These are phyloP conservation scores for Dalbergia cultrata DNA, from an alignment of 306 rosid genomes.

Conservation along the genomic window DNA sequence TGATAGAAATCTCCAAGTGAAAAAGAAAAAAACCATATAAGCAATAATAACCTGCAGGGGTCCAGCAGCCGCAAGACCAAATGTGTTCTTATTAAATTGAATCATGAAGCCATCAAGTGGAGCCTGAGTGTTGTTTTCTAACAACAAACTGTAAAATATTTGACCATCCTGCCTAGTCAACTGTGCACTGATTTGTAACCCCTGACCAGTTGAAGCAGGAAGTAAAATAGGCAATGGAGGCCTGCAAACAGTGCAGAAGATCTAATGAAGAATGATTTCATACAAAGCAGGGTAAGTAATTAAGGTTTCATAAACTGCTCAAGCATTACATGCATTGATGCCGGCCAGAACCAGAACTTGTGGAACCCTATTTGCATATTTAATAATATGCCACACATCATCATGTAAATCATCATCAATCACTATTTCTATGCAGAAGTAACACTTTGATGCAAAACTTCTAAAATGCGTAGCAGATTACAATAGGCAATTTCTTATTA, in stretches of 20 bases:
- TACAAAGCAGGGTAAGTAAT: constrained; percentile 26
- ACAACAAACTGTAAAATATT: constrained; percentile 81
- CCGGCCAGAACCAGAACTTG: constrained; percentile 24
- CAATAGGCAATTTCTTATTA: constrained; percentile 30
- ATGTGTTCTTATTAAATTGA: constrained; percentile 95
- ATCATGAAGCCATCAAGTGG: constrained; percentile 97
- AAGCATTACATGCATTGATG: constrained; percentile 16
- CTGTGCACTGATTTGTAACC: constrained; percentile 97
- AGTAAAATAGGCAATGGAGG: constrained; percentile 86
- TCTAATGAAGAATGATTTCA: constrained; percentile 41
- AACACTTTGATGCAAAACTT: constrained; percentile 24
- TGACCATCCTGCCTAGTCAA: constrained; percentile 80
- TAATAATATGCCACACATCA: not conserved
- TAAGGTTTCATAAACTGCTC: constrained; percentile 29
- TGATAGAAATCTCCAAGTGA: constrained; percentile 23
- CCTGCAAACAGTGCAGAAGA: constrained; percentile 61
- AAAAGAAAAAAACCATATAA: not conserved
- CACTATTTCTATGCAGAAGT: constrained; percentile 9
- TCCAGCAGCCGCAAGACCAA: constrained; percentile 97
- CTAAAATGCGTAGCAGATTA: constrained; percentile 34
- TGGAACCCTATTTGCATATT: constrained; percentile 4
- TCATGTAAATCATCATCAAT: constrained; percentile 4
- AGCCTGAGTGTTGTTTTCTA: constrained; percentile 84
- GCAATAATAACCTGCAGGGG: constrained; percentile 75
- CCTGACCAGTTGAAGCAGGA: constrained; percentile 88